Evolutionary conservation across 78 protist species (phyloP).

Genomic region (Diacronema lutheri): DNA sequence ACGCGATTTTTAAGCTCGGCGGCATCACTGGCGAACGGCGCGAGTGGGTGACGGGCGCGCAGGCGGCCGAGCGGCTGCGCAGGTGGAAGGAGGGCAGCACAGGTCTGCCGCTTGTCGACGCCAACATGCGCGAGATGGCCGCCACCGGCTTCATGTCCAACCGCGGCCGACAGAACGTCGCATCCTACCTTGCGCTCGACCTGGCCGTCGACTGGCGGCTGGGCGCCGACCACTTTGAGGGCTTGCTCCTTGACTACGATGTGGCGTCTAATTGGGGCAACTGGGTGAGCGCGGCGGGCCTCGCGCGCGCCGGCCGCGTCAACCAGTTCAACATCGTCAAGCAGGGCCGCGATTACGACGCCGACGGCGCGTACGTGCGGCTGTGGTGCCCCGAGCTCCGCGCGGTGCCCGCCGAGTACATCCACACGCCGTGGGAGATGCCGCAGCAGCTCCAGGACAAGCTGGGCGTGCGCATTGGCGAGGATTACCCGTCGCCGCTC

Average conservation of each 20-base stretch:
- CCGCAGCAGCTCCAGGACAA: neutral
- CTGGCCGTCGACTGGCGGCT: conserved; percentile 54
- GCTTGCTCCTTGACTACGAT: conserved; percentile 54
- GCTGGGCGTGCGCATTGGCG: neutral
- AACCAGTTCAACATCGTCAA: conserved; percentile 39
- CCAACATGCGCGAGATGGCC: conserved; percentile 61
- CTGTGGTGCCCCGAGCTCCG: conserved; percentile 46
- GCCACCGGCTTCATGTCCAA: conserved; percentile 57
- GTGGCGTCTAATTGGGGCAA: conserved; percentile 44
- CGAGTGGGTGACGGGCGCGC: neutral
- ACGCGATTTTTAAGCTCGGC: neutral
- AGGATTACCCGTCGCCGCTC: neutral
- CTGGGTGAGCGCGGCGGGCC: conserved; percentile 26
- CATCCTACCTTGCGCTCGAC: conserved; percentile 47
- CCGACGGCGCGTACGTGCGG: conserved; percentile 35
- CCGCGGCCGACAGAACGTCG: conserved; percentile 64
- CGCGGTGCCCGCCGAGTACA: neutral
- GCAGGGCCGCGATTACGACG: conserved; percentile 44
- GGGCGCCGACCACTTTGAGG: conserved; percentile 61
- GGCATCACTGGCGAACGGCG: too few species aligned
- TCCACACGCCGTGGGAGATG: conserved; percentile 10
- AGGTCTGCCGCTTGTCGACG: conserved; percentile 65
- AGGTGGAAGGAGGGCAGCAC: conserved; percentile 49
- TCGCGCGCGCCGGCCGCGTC: conserved; percentile 30
- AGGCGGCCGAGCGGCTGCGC: neutral